A percentile compares a stretch with the other conserved stretches of the same genome.
Evolutionary conservation across 139 green algal genomes (phyloP).

Genomic region (Tetraselmis striata): DNA sequence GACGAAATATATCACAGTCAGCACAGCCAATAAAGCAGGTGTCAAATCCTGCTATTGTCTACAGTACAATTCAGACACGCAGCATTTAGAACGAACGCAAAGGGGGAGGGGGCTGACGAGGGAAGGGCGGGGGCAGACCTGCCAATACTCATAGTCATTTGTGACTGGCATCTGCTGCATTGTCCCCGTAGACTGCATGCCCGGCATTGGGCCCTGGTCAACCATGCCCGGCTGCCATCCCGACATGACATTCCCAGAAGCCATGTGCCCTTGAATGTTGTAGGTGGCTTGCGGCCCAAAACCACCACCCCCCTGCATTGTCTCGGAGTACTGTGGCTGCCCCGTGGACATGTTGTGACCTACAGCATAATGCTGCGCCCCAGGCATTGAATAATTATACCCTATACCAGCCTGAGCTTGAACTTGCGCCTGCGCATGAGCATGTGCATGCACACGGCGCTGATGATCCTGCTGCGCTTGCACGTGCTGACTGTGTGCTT

Average conservation of each 20-base stretch:
- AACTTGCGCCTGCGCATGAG: not conserved
- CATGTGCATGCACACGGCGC: not conserved
- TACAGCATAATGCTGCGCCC: too few species aligned
- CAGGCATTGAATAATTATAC: not conserved
- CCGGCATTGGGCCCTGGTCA: not conserved
- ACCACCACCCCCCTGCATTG: not conserved
- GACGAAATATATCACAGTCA: not conserved
- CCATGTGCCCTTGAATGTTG: not conserved
- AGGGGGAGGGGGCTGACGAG: too few species aligned
- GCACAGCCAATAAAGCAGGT: too few species aligned
- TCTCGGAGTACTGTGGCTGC: not conserved
- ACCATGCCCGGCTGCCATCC: not conserved
- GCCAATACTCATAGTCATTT: too few species aligned
- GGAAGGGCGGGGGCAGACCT: too few species aligned
- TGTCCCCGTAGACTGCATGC: not conserved
- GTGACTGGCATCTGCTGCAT: too few species aligned
- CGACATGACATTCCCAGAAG: too few species aligned
- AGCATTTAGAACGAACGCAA: too few species aligned
- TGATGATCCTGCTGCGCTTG: not conserved
- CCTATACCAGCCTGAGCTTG: not conserved
- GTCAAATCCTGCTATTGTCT: too few species aligned
- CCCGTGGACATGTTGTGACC: too few species aligned
- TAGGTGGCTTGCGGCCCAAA: not conserved
- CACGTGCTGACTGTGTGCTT: not conserved
- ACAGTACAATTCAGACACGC: too few species aligned